These are phyloP conservation scores for Erodium texanum DNA, from an alignment of 441 rosid species.

Conservation along the genomic window DNA sequence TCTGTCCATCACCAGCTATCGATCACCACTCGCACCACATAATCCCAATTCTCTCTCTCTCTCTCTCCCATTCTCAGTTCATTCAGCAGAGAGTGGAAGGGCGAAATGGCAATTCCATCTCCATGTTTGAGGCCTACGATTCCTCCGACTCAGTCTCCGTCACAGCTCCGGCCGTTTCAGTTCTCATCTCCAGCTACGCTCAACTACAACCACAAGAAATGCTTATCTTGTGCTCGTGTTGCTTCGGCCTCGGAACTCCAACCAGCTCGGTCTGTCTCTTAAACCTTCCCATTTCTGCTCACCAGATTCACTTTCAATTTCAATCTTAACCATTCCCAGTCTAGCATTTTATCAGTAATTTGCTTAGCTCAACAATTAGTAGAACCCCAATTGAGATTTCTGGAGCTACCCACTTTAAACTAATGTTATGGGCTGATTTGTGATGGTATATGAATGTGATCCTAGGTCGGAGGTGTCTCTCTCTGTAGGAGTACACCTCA, in stretches of 20 bases:
- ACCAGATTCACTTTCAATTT: neutral
- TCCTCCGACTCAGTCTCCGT: neutral
- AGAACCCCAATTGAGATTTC: neutral
- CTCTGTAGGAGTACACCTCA: conserved; percentile 53
- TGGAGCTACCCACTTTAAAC: neutral
- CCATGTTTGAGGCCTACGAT: neutral
- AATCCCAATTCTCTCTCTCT: neutral
- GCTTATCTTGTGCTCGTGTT: neutral
- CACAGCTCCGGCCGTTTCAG: neutral
- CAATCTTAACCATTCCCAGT: neutral
- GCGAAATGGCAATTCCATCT: neutral
- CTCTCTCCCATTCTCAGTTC: too few relatives aligned
- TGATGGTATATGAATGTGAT: neutral
- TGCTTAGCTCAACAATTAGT: neutral
- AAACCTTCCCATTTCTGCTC: too few relatives aligned
- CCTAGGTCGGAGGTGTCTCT: conserved; percentile 42
- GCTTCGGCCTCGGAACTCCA: neutral
- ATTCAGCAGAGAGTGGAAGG: neutral
- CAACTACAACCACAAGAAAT: neutral
- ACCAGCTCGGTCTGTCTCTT: neutral
- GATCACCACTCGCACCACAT: neutral
- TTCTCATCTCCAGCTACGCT: neutral
- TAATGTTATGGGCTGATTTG: neutral
- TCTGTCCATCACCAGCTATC: neutral
- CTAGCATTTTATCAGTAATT: neutral